Percentiles rank a stretch among this genome's conserved stretches.
Conservation (phyloP, 1,284 basidiomycete species). For the Leccinum solheimii region DNA sequence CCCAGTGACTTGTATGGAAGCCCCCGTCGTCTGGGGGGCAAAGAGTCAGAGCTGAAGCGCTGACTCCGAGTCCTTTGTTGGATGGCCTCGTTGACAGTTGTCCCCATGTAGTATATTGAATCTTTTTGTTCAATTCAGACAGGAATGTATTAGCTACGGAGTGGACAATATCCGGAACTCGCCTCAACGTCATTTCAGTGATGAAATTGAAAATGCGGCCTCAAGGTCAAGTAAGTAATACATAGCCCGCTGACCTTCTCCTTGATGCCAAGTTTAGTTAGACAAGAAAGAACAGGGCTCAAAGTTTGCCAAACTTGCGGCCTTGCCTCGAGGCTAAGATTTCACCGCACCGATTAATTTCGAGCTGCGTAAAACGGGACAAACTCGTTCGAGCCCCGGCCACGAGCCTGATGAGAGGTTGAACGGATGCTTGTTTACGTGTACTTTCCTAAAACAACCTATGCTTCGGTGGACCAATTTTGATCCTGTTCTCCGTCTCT, state of each 20-base stretch:
- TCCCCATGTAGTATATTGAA: slow-evolving; percentile 11
- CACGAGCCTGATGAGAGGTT: slow-evolving; percentile 5
- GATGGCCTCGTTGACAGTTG: slow-evolving; percentile 5
- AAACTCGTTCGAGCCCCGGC: slow-evolving; percentile 1
- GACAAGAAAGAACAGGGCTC: background rate
- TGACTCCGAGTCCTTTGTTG: slow-evolving; percentile 5
- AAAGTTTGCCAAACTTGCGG: background rate
- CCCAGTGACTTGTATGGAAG: background rate
- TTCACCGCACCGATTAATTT: background rate
- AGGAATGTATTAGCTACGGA: background rate
- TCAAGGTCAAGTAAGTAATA: background rate
- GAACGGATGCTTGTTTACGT: slow-evolving; percentile 8
- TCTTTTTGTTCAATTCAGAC: slow-evolving; percentile 6
- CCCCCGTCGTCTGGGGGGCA: slow-evolving; percentile 3
- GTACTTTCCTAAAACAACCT: background rate
- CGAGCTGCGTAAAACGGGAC: background rate
- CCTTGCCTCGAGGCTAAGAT: slow-evolving; percentile 1
- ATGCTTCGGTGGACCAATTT: slow-evolving; percentile 2
- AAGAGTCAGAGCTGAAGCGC: slow-evolving; percentile 6
- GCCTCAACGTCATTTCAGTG: background rate
- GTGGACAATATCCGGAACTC: background rate
- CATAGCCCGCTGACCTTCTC: background rate
- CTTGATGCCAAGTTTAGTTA: background rate
- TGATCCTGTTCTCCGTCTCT: background rate
- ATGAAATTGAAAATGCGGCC: background rate